phyloP scores from a whole-genome alignment of 257 asterid species.

The Scutellaria minor region DNA sequence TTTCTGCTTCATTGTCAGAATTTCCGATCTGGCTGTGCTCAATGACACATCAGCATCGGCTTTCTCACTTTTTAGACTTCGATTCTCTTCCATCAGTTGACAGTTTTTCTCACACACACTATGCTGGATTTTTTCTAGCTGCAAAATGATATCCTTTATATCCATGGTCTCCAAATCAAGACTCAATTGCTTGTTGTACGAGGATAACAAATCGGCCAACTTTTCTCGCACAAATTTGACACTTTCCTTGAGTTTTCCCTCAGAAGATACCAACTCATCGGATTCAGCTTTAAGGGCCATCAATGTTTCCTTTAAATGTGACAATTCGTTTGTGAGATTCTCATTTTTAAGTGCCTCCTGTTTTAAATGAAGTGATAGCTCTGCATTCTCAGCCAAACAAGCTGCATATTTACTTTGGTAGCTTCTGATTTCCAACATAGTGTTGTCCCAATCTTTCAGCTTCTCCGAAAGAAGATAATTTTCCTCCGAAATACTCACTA shows the following conservation, averaged over 20 bases:
- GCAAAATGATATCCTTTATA: constrained; percentile 52
- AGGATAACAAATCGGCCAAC: constrained; percentile 53
- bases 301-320: constrained; percentile 55
- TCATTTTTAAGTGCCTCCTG: constrained; percentile 59
- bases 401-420: constrained; percentile 60
- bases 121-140: constrained; percentile 70
- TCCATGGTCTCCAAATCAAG: constrained; percentile 43
- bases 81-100: constrained; percentile 71
- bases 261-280: constrained; percentile 55
- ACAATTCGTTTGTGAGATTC: constrained; percentile 54
- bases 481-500: constrained; percentile 51
- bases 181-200: constrained; percentile 45
- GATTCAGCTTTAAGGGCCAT: constrained; percentile 49
- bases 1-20: constrained; percentile 60
- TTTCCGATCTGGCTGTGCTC: constrained; percentile 64
- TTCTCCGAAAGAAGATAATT: constrained; percentile 61
- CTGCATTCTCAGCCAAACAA: constrained; percentile 66
- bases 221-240: constrained; percentile 55
- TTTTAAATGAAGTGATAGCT: constrained; percentile 59
- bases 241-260: constrained; percentile 59
- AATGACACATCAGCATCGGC: constrained; percentile 55
- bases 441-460: constrained; percentile 57
- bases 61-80: constrained; percentile 59
- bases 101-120: constrained; percentile 46
- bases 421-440: constrained; percentile 44